Evolutionary conservation across 1,284 basidiomycete species (phyloP), one percentile per base, ranked within the genome.

Genomic region (Melampsora allii-populina): DNA sequence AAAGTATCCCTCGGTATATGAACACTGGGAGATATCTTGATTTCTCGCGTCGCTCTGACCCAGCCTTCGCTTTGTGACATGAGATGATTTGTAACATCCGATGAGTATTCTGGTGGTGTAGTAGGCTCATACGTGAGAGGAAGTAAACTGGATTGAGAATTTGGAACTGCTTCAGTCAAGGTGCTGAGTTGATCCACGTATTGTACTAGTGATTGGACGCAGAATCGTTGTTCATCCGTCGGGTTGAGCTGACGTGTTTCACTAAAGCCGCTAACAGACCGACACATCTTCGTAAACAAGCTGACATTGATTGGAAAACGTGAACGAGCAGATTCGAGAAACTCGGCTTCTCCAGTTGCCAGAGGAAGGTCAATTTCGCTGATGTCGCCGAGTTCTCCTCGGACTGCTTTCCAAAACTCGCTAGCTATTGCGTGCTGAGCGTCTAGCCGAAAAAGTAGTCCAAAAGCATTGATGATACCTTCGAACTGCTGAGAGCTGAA

Each of bases 41-140:
- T 73, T 19, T 42, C 48, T 12, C 63, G 69, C n/a, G 69, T 73
- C 31, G 69, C 69, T 66, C 65, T 58, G 12, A 73, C 53, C 69
- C 69, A 65, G 42, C 69, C 63, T 45, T 73, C 59, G 33, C 53
- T 56, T 12, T 71, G 63, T 29, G 69, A 56, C 10, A 63, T 33
- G 39, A 42, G 39, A 42, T 42, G 39, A 42, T 42, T 42, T 45
- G 36, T 50, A 59, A 24, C 56, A 46, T 73, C 69, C 17, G 24
- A 21, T 33, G 48, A 56, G 19, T 29, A 24, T 5, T 64, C 45
- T 5, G 69, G 53, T 9, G 69, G 69, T 2, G 50, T 42, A 45
- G 69, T 65, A 12, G 69, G 63, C 53, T 73, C 69, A 50, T 48
- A 73, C 24, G 48, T 45, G n/a, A 73, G 53, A 59, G 69, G 69